Conservation (phyloP, 2,329 filamentous ascomycete species). For the Colletotrichum aenigma region DNA sequence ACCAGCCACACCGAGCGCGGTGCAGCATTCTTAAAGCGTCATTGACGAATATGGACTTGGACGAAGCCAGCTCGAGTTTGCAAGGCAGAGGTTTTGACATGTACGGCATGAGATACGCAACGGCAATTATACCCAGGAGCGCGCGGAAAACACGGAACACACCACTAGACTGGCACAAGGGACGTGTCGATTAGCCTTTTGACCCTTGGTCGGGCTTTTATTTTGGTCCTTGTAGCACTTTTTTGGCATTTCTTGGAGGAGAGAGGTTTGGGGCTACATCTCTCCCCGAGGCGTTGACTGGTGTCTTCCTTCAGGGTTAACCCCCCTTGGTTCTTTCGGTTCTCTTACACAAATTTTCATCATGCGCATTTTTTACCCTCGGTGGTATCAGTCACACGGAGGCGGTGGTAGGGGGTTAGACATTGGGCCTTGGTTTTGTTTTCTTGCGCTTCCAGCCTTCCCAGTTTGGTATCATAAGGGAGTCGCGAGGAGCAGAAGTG, state of each 20-base stretch:
- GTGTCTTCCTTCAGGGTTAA: neutral
- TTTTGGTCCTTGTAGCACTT: neutral
- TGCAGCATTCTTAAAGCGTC: neutral
- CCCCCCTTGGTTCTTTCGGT: neutral
- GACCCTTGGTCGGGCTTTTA: neutral
- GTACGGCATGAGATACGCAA: slow-evolving; percentile 19
- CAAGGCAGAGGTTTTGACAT: neutral
- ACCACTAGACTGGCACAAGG: slow-evolving; percentile 1
- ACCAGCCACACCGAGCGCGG: neutral
- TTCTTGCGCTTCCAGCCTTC: neutral
- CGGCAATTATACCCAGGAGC: slow-evolving; percentile 19
- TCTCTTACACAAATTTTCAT: neutral
- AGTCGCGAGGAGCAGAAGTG: neutral
- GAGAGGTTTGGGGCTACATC: neutral
- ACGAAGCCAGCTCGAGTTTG: neutral
- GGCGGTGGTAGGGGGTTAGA: neutral
- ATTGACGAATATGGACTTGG: neutral
- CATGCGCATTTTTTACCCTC: neutral
- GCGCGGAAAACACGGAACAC: slow-evolving; percentile 12
- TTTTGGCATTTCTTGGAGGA: slow-evolving; percentile 4
- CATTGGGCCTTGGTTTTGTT: neutral
- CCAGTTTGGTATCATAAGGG: neutral
- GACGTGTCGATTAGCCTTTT: neutral
- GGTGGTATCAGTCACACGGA: neutral
- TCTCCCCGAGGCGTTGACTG: slow-evolving; percentile 9